Base-by-base conservation (phyloP, 2,329 filamentous ascomycete genomes). In the Fusarium pilosicola region DNA sequence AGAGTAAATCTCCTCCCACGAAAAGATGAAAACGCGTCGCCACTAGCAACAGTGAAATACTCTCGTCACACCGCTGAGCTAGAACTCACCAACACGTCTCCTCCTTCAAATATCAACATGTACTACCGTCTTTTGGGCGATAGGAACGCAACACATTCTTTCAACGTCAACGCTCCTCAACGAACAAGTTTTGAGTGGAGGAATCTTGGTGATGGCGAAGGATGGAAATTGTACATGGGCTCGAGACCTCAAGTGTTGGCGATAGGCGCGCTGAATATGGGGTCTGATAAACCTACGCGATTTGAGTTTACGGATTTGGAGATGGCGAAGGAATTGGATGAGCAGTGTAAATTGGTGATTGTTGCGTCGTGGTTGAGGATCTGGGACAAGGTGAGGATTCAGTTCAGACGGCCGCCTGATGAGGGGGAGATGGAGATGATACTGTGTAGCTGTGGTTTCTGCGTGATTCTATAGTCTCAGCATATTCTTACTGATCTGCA, bases 361-460 rank as follows among this genome's bases (percentile, higher is more conserved):
- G 15, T 62, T 22, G 42, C 39, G 9, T 62, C 62, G 18, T 65
- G 57, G 45, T 14, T 65, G 46, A 62, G 39, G 8, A 62, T 65
- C 1, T 65, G 62, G 57, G 62, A 65, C 18, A 46, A 62, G n/a
- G 62, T 65, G 1, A 60, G 62, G 10, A 39, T 65, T 5, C 45
- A 44, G 1, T 65, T 62, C 7, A 24, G 30, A 18, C 18, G 39
- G 9, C 2, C 46, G 15, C 62, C 57, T 15, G 46, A 62, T 22
- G 57, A 65, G 11, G 62, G 48, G 5, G 62, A 65, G 39, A 13
- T 11, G 4, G 46, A 52, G 15, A 42, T 65, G 26, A 62, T 44
- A 11, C 22, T 52, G 5, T 62, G 18, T 9, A 28, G 58, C 14
- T 65, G 62, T 6, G 41, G 30, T 0, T 18, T 65, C 11, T 65